phyloP scores from a whole-genome alignment of 495 filamentous ascomycete genomes.

The Beverwykella pulmonaria region DNA sequence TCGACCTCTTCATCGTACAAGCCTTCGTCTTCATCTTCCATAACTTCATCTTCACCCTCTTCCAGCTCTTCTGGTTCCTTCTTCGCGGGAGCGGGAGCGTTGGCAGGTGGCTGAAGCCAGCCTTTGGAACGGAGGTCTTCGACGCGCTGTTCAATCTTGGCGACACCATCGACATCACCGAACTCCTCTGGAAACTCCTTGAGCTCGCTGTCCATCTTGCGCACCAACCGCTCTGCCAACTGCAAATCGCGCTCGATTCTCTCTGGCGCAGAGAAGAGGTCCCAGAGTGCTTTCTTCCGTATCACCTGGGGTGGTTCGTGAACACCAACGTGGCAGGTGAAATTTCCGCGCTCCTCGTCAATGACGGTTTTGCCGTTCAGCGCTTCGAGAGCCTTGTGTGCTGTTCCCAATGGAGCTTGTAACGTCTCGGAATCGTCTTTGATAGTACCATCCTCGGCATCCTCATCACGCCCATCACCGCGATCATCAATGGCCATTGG shows the following conservation, averaged over 20 bases:
- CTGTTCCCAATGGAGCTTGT: conserved; percentile 51
- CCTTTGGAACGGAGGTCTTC: conserved; percentile 75
- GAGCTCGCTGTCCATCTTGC: conserved; percentile 80
- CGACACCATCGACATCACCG: conserved; percentile 60
- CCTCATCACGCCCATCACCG: conserved; percentile 65
- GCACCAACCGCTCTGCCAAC: conserved; percentile 71
- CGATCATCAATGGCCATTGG: conserved; percentile 57
- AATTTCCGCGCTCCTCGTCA: conserved; percentile 88
- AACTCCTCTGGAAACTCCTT: conserved; percentile 45
- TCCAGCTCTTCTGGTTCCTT: conserved; percentile 64
- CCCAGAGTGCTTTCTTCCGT: conserved; percentile 96
- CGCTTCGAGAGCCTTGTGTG: conserved; percentile 84
- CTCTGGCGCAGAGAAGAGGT: conserved; percentile 88
- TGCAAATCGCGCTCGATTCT: conserved; percentile 83
- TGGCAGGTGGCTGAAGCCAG: conserved; percentile 68
- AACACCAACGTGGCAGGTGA: conserved; percentile 94
- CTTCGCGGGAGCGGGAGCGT: conserved; percentile 59
- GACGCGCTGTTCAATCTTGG: conserved; percentile 82
- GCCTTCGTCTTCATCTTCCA: conserved; percentile 74
- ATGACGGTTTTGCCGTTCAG: conserved; percentile 97
- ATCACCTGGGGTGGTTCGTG: conserved; percentile 84
- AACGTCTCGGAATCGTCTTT: conserved; percentile 50
- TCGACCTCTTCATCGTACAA: conserved; percentile 79
- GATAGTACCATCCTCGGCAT: conserved; percentile 62
- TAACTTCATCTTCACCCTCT: conserved; percentile 67